These are phyloP conservation scores for Ophiostoma ulmi DNA, from an alignment of 2,329 filamentous ascomycete genomes.

Conservation along the genomic window DNA sequence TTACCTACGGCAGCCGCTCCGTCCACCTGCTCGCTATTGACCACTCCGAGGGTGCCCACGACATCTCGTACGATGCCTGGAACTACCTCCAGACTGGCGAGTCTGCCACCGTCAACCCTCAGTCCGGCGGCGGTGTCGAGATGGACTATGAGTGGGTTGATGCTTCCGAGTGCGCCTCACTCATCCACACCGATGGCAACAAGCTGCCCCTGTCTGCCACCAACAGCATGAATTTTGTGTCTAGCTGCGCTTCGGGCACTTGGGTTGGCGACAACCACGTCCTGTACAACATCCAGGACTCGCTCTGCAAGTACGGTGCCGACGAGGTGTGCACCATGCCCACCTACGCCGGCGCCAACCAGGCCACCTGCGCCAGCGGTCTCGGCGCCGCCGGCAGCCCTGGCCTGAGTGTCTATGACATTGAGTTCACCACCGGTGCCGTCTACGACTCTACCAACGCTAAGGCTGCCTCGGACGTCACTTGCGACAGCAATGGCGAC, in stretches of 20 bases:
- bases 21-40: conserved; percentile 57
- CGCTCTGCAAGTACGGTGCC: conserved; percentile 45
- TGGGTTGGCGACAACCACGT: conserved; percentile 51
- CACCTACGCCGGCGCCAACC: conserved; percentile 39
- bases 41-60: conserved; percentile 51
- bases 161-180: conserved; percentile 44
- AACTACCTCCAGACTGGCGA: conserved; percentile 52
- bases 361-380: conserved; percentile 45
- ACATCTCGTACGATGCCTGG: conserved; percentile 58
- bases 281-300: conserved; percentile 51
- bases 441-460: conserved; percentile 35
- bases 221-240: conserved; percentile 54
- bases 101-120: conserved; percentile 43
- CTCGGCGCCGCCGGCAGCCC: conserved; percentile 38
- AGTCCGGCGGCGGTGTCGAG: conserved; percentile 45
- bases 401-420: conserved; percentile 45
- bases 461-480: conserved; percentile 5
- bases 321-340: conserved; percentile 47
- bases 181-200: conserved; percentile 45
- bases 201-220: conserved; percentile 51
- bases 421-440: conserved; percentile 48
- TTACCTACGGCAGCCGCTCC: conserved; percentile 45
- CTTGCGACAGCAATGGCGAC: background rate
- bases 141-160: conserved; percentile 49
- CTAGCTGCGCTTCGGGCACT: conserved; percentile 42